phyloP scores from a whole-genome alignment of 1,139 yeast genomes.

The Blastobotrys arbuscula region DNA sequence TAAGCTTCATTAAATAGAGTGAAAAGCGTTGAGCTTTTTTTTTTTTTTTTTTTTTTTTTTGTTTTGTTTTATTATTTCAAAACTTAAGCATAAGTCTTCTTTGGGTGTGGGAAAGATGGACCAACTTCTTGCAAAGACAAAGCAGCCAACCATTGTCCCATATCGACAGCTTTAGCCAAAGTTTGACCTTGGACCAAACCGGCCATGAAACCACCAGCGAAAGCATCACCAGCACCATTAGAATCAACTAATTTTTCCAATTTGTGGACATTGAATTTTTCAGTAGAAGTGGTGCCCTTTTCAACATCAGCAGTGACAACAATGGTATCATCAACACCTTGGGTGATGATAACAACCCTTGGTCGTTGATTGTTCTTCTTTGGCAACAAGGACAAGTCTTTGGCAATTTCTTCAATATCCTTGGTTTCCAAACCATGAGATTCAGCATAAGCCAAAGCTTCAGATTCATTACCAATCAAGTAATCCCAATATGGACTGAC shows the following conservation, averaged over 20 bases:
- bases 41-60: not conserved
- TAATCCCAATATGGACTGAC: constrained; percentile 83
- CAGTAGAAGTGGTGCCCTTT: constrained; percentile 42
- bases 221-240: constrained; percentile 99
- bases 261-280: constrained; percentile 62
- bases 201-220: constrained; percentile 95
- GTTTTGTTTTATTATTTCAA: constrained; percentile 1
- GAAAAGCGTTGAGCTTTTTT: constrained; percentile 3
- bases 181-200: constrained; percentile 73
- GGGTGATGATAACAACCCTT: constrained; percentile 88
- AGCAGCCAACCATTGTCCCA: constrained; percentile 97
- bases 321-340: constrained; percentile 85
- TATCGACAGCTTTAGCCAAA: constrained; percentile 56
- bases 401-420: constrained; percentile 74
- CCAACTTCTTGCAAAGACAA: constrained; percentile 90
- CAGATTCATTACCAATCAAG: constrained; percentile 93
- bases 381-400: constrained; percentile 71
- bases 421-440: constrained; percentile 57
- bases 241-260: constrained; percentile 77
- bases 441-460: constrained; percentile 92
- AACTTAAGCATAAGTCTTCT: constrained; percentile 43
- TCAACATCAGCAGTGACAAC: constrained; percentile 47
- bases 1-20: not conserved
- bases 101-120: constrained; percentile 86
- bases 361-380: constrained; percentile 64